phyloP scores from a whole-genome alignment of 78 protist species.

The Abeoforma whisleri region DNA sequence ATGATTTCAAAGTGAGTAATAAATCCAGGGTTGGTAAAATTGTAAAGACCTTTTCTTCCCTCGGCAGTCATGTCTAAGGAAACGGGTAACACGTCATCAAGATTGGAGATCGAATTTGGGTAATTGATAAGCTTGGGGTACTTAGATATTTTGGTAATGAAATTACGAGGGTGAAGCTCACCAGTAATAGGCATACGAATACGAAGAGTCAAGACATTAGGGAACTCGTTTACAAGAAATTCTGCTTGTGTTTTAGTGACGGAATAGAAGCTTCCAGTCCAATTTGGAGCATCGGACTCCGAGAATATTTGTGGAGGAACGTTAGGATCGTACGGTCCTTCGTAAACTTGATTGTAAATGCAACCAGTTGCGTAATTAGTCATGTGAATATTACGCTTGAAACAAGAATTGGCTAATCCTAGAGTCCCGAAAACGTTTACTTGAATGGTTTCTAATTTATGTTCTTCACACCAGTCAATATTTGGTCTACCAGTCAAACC shows the following conservation, averaged over 20 bases:
- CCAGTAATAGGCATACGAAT: constrained; percentile 82
- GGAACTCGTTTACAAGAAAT: constrained; percentile 32
- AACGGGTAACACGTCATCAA: constrained; percentile 67
- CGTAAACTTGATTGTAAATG: constrained; percentile 54
- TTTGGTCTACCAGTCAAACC: constrained; percentile 77
- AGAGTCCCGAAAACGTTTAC: constrained; percentile 65
- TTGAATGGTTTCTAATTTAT: constrained; percentile 56
- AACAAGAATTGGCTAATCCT: constrained; percentile 49
- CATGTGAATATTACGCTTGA: constrained; percentile 49
- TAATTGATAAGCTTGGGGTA: constrained; percentile 58
- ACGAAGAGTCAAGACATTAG: constrained; percentile 60
- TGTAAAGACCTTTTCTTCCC: constrained; percentile 55
- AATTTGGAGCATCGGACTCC: constrained; percentile 71
- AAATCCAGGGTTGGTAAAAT: constrained; percentile 74
- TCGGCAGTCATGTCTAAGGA: constrained; percentile 61
- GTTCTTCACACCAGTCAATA: constrained; percentile 79
- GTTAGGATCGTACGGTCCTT: constrained; percentile 57
- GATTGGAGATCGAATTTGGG: constrained; percentile 71
- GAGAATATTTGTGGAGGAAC: constrained; percentile 40
- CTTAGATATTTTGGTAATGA: constrained; percentile 57
- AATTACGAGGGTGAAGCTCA: constrained; percentile 55
- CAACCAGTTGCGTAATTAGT: constrained; percentile 83
- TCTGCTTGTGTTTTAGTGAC: constrained; percentile 68
- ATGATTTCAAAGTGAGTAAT: constrained; percentile 71
- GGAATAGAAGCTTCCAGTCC: constrained; percentile 68